These are phyloP conservation scores for Xylariaceae sp. DNA, from an alignment of 2,329 filamentous ascomycete genomes.

Conservation along the genomic window DNA sequence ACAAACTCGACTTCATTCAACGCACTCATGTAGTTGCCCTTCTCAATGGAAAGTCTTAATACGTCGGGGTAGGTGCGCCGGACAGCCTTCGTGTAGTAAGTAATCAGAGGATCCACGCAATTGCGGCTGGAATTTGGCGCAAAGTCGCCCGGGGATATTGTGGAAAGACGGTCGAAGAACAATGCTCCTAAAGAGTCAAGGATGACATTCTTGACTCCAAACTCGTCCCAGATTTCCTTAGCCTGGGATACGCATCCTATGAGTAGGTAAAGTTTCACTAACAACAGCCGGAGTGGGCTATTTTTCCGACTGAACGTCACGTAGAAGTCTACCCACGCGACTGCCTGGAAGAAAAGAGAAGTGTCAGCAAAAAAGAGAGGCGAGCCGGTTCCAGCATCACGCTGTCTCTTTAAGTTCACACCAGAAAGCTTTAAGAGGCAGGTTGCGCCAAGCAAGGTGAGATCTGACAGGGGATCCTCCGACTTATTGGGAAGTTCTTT, in stretches of 20 bases:
- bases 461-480: slow-evolving; percentile 20
- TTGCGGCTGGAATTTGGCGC: slow-evolving; percentile 11
- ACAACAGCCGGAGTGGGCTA: slow-evolving; percentile 42
- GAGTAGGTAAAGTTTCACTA: slow-evolving; percentile 48
- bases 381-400: slow-evolving; percentile 8
- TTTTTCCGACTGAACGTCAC: slow-evolving; percentile 40
- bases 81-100: slow-evolving; percentile 43
- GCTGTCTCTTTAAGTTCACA: slow-evolving; percentile 1
- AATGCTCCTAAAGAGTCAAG: slow-evolving; percentile 52
- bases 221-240: slow-evolving; percentile 43
- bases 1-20: slow-evolving; percentile 42
- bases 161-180: slow-evolving; percentile 52
- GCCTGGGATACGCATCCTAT: slow-evolving; percentile 46
- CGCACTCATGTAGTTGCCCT: slow-evolving; percentile 48
- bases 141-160: slow-evolving; percentile 42
- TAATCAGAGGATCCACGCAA: slow-evolving; percentile 36
- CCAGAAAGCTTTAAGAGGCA: slow-evolving; percentile 24
- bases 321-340: slow-evolving; percentile 46
- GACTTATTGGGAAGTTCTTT: not conserved
- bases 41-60: slow-evolving; percentile 45
- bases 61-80: slow-evolving; percentile 31
- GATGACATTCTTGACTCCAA: slow-evolving; percentile 54
- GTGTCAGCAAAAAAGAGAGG: slow-evolving; percentile 21
- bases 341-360: slow-evolving; percentile 41
- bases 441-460: slow-evolving; percentile 22